Evolutionary conservation across 495 filamentous ascomycete genomes (phyloP), one percentile per base, ranked within the genome.

Genomic region (Penicillium angulare): DNA sequence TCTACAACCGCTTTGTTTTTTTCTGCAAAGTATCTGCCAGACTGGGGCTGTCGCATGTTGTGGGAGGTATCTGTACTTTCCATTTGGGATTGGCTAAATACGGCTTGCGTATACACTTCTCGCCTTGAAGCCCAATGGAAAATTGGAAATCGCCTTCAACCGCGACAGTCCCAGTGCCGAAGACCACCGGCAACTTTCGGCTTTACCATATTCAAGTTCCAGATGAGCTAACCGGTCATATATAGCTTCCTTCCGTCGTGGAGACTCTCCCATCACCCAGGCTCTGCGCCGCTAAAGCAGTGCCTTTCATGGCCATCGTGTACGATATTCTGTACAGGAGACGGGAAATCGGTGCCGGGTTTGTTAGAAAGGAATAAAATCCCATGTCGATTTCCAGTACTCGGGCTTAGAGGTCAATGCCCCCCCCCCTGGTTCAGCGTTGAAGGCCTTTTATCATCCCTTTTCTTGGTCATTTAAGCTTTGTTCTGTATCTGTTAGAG

Each of bases 191-290:
- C n/a, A 41, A 21, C 38, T 41, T 41, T 10, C 20, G 7, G 15
- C 20, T 3, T 16, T 6, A 13, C 9, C 38, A n/a, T 41, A 20
- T n/a, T 31, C 27, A 20, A 38, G 16, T 4, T 41, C 13, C 38
- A 49, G 26, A 33, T 51, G 41, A 48, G 53, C 59, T 63, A 52
- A 56, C 52, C 36, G 12, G 9, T 20, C 7, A 36, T 44, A n/a
- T n/a, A 2, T 56, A 77, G 74, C 73, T 64, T 76, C 74, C 38
- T 77, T 77, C 67, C 73, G 72, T 43, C 71, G 71, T 31, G 74
- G 74, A 44, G 73, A 76, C 31, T 69, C 67, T 26, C 73, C 74
- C 52, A 50, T 75, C 43, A 68, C 66, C 60, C 69, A 75, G 50
- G 72, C 71, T 40, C 65, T 75, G 53, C 74, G 71, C 58, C 58